Conservation (phyloP, 768 basidiomycete species). For the Leucosporidium scottii region DNA sequence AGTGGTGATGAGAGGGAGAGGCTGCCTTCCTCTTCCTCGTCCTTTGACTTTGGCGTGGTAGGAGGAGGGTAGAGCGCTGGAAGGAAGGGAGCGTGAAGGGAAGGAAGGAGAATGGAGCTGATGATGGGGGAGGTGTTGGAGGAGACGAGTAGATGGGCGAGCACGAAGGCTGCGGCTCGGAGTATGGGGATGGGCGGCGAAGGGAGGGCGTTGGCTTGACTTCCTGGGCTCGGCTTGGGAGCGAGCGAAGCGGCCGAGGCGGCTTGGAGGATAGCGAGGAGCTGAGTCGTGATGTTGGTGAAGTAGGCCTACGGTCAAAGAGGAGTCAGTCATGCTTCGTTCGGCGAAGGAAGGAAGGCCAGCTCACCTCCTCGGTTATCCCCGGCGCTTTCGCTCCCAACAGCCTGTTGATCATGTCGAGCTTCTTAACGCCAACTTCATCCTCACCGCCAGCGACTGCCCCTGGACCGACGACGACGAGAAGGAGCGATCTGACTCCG, state of each 20-base stretch:
- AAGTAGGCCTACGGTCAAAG: conserved; percentile 58
- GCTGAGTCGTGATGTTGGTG: conserved; percentile 28
- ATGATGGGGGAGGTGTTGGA: neutral
- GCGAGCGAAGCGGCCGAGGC: conserved; percentile 1
- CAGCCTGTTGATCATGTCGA: conserved; percentile 40
- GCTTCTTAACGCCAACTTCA: conserved; percentile 42
- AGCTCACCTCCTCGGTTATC: conserved; percentile 38
- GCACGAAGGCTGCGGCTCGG: conserved; percentile 4
- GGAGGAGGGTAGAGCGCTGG: neutral
- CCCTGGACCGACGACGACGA: conserved; percentile 46
- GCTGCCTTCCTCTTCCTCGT: neutral
- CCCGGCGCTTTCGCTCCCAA: conserved; percentile 58
- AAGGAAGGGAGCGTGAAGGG: neutral
- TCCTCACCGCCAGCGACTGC: conserved; percentile 43
- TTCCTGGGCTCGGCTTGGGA: neutral
- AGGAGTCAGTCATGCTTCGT: neutral
- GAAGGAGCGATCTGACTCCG: conserved; percentile 63
- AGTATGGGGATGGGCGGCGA: conserved; percentile 6
- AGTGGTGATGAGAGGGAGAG: neutral
- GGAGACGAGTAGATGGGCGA: conserved; percentile 3
- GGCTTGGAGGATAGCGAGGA: conserved; percentile 9
- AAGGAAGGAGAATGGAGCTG: neutral
- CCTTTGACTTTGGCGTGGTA: neutral
- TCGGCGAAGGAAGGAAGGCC: neutral
- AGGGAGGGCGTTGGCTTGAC: neutral